Evolutionary conservation across 2,329 filamentous ascomycete species (phyloP), one percentile per base, ranked within the genome.

Genomic region (Colletotrichum aenigma): DNA sequence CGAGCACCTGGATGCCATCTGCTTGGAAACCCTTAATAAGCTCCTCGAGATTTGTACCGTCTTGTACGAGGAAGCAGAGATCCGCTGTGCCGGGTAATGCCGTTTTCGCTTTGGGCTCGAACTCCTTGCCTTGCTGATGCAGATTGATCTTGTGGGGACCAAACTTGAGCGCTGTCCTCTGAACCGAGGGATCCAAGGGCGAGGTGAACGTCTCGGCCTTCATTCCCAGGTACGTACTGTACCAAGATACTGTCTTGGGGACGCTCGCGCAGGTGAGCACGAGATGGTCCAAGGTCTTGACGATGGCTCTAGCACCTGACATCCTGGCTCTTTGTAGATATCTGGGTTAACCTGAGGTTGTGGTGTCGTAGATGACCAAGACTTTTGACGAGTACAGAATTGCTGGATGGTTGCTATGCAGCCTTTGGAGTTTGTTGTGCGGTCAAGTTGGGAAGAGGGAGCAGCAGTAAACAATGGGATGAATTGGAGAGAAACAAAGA

Each of bases 121-220:
- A 92, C 75, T 93, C 91, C 16, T 86, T 87, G 8, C 90, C 91
- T 13, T 84, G 83, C 77, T 90, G 85, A 79, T 93, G 91, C 4
- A 93, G 86, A 75, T 93, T 93, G 73, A 93, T 90, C 81, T 93
- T 93, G 76, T 91, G 90, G 1, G 77, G 79, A 38, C 91, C 91
- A 78, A 93, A 93, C 6, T 86, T 82, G 18, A 93, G 85, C 0
- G 90, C 90, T 74, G 90, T 87, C 15, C 91, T 87, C 28, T 79
- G 81, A 38, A 79, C 79, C 3, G 85, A 81, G 16, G 84, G 77
- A 18, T 81, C 84, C 7, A 82, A 77, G 13, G 84, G 79, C 0
- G 89, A 87, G 0, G 83, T 79, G 79, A 92, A 92, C 1, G 84
- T 84, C 77, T 89, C 87, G 34, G 88, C 84, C 66, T 85, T 85